Percentiles rank a stretch among this genome's conserved stretches.
Conservation (phyloP, 176 grass and related monocot species). For the Carex parvula region DNA sequence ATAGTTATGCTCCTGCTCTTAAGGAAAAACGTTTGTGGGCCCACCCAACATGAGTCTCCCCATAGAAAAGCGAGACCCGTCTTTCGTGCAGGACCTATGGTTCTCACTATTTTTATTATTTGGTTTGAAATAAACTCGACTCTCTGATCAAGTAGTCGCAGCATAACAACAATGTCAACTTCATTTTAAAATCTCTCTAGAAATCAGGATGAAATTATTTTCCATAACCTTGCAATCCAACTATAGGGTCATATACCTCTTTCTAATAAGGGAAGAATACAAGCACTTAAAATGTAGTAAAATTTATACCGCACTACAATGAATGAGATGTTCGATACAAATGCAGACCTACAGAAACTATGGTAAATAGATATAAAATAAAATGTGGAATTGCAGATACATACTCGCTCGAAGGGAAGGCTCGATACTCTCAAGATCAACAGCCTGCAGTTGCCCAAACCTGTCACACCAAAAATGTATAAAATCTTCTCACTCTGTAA, state of each 20-base stretch:
- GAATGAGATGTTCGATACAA: neutral
- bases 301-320: neutral
- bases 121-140: neutral
- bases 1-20: neutral
- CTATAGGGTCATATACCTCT: neutral
- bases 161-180: neutral
- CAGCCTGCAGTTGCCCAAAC: slow-evolving; percentile 76
- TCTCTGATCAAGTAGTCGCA: neutral
- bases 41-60: neutral
- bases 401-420: slow-evolving; percentile 84
- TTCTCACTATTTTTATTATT: neutral
- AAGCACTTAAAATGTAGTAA: neutral
- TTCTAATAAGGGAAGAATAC: neutral
- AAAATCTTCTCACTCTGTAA: neutral
- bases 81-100: neutral
- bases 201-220: neutral
- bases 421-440: slow-evolving; percentile 68
- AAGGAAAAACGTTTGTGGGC: neutral
- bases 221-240: neutral
- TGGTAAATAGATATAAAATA: neutral
- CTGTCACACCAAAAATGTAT: slow-evolving; percentile 24
- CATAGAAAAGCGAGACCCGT: neutral
- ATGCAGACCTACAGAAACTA: neutral
- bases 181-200: neutral
- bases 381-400: slow-evolving; percentile 25